Evolutionary conservation across 2,329 filamentous ascomycete species (phyloP).

Genomic region (Truncatella angustata): DNA sequence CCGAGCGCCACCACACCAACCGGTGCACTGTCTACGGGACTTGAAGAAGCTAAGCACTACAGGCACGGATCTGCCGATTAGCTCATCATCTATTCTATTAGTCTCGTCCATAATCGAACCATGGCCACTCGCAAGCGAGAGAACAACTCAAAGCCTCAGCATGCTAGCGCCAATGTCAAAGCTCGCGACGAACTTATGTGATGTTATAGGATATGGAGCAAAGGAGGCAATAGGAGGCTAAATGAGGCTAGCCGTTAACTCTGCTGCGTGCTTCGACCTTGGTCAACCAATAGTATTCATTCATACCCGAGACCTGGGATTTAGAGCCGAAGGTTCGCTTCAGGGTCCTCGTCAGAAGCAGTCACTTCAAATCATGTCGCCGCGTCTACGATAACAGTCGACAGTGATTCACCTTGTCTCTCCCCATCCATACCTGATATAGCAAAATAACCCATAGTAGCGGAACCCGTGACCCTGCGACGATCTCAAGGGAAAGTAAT

Average conservation of each 20-base stretch:
- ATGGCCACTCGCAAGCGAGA: not conserved
- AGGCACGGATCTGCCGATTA: not conserved
- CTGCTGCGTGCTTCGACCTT: slow-evolving; percentile 9
- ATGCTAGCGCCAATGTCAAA: not conserved
- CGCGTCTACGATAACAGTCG: not conserved
- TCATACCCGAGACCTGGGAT: slow-evolving; percentile 23
- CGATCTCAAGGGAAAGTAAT: slow-evolving; percentile 20
- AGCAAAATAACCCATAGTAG: slow-evolving; percentile 16
- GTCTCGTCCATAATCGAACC: not conserved
- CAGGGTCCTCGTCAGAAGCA: slow-evolving; percentile 12
- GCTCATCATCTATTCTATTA: not conserved
- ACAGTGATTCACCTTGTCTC: slow-evolving; percentile 18
- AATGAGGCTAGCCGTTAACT: slow-evolving; percentile 7
- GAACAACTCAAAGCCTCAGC: not conserved
- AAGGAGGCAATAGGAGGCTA: not conserved
- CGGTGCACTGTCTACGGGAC: not conserved
- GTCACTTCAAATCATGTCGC: not conserved
- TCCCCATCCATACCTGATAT: slow-evolving; percentile 30
- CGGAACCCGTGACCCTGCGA: slow-evolving; percentile 7
- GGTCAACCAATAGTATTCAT: slow-evolving; percentile 19
- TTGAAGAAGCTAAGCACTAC: not conserved
- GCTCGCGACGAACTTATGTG: not conserved
- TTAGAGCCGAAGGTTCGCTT: slow-evolving; percentile 17
- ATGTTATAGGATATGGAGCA: not conserved
- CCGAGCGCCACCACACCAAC: slow-evolving; percentile 13